phyloP scores from a whole-genome alignment of 2,329 filamentous ascomycete genomes.

The Leptographium flavum region DNA sequence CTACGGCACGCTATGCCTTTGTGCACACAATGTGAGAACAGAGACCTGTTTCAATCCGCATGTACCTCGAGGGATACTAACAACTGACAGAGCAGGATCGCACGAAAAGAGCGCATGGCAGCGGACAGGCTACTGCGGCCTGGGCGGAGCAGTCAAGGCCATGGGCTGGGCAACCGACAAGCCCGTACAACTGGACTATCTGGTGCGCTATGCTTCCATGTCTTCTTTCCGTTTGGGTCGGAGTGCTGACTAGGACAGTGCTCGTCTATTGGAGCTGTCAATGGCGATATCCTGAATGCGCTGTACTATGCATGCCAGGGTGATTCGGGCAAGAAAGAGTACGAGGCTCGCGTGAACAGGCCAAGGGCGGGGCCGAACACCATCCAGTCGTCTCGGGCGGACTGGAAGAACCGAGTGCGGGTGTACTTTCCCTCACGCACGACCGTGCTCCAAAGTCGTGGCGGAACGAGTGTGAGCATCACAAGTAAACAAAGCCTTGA shows the following conservation, averaged over 20 bases:
- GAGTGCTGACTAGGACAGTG: constrained; percentile 30
- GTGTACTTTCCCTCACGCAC: constrained; percentile 69
- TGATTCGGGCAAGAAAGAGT: constrained; percentile 33
- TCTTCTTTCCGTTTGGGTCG: no score
- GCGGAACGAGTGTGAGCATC: constrained; percentile 38
- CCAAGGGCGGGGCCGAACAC: constrained; percentile 14
- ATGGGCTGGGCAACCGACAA: constrained; percentile 45
- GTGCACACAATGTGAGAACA: constrained; percentile 66
- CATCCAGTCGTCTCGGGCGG: neutral
- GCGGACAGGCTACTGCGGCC: constrained; percentile 53
- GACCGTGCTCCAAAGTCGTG: constrained; percentile 52
- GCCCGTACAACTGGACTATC: constrained; percentile 55
- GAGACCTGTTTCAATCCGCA: neutral
- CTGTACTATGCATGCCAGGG: constrained; percentile 42
- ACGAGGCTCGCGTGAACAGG: constrained; percentile 23
- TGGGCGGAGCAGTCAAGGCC: constrained; percentile 50
- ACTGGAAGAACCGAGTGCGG: constrained; percentile 34
- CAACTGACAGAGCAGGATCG: constrained; percentile 30
- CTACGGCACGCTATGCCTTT: constrained; percentile 60
- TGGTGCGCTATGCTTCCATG: no score
- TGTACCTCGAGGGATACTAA: constrained; percentile 4
- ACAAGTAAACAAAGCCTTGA: rapidly evolving
- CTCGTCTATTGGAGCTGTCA: constrained; percentile 70
- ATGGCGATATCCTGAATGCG: constrained; percentile 46
- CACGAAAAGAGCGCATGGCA: constrained; percentile 32